Conservation (phyloP, 495 filamentous ascomycete genomes). For the Mytilinidion resinicola region DNA sequence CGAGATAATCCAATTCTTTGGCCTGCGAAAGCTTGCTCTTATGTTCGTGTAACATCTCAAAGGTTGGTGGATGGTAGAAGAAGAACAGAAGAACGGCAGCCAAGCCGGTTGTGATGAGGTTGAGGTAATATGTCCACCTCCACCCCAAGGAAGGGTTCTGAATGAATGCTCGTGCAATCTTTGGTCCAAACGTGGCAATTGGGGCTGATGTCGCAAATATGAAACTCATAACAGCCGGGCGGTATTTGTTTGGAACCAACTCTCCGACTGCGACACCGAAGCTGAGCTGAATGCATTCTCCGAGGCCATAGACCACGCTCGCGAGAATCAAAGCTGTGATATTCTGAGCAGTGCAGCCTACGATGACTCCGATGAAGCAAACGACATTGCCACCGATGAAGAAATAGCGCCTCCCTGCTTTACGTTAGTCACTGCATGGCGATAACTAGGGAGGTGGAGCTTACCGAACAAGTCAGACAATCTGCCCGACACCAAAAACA, state of each 20-base stretch:
- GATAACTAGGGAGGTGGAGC: not conserved
- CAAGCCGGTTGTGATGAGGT: constrained; percentile 16
- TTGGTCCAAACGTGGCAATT: constrained; percentile 17
- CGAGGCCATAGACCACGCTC: constrained; percentile 9
- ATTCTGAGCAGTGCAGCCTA: constrained; percentile 25
- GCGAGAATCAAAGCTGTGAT: constrained; percentile 26
- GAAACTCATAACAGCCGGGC: constrained; percentile 9
- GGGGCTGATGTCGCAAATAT: constrained; percentile 9
- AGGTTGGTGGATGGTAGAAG: constrained; percentile 30
- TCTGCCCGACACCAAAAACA: constrained; percentile 8
- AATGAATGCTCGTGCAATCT: constrained; percentile 14
- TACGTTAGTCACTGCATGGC: not conserved
- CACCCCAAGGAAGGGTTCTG: constrained; percentile 8
- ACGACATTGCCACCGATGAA: constrained; percentile 25
- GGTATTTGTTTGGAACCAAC: constrained; percentile 17
- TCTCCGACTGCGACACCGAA: constrained; percentile 13
- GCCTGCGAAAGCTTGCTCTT: constrained; percentile 14
- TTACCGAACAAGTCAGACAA: constrained; percentile 14
- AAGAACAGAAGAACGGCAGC: constrained; percentile 12
- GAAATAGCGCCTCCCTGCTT: constrained; percentile 19
- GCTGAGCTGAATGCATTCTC: constrained; percentile 11
- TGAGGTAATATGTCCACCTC: constrained; percentile 20
- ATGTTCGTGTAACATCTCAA: constrained; percentile 21
- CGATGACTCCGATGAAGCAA: constrained; percentile 28
- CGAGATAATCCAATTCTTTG: constrained; percentile 19